Evolutionary conservation across 2,329 filamentous ascomycete species (phyloP), one percentile per base, ranked within the genome.

Genomic region (Aspergillus ibericus): DNA sequence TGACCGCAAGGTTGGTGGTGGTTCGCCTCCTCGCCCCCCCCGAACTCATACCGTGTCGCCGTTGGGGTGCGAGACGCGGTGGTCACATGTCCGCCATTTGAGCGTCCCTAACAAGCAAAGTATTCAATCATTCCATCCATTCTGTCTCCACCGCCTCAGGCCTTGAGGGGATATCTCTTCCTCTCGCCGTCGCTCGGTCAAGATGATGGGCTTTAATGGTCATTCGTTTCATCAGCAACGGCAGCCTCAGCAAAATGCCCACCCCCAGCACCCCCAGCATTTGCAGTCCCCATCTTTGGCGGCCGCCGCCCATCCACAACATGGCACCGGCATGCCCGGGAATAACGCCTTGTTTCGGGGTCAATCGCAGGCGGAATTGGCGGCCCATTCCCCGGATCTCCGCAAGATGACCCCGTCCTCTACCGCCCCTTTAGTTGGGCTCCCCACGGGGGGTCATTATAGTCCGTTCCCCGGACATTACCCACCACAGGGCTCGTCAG

Each of bases 141-240:
- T 40, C n/a, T 16, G 5, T 29, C n/a, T 13, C 25, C 44, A 29
- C 44, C 25, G 4, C 44, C 15, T 29, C 44, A 29, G n/a, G 7
- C n/a, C n/a, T 29, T n/a, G 42, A 25, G 20, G 22, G 42, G 13
- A 9, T 40, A 27, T 25, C 42, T 27, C 22, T 9, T 25, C 42
- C 20, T 47, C 15, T 47, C 25, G 15, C 18, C 22, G 6, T 36
- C 15, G 20, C 16, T 18, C n/a, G 42, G 35, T 35, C 47, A 73
- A 68, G 51, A 74, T 74, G 72, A 74, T 74, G 71, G 69, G 68
- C 53, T 74, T 72, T 65, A 69, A 69, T 53, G 69, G 70, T 55
- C 69, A 70, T 55, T 61, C 65, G 20, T 72, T 69, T 53, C 65
- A 71, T 53, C 65, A 66, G 42, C 67, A 69, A 29, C 62, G 59